Conservation (phyloP, 83 land plant genomes). For the Picea abies region DNA sequence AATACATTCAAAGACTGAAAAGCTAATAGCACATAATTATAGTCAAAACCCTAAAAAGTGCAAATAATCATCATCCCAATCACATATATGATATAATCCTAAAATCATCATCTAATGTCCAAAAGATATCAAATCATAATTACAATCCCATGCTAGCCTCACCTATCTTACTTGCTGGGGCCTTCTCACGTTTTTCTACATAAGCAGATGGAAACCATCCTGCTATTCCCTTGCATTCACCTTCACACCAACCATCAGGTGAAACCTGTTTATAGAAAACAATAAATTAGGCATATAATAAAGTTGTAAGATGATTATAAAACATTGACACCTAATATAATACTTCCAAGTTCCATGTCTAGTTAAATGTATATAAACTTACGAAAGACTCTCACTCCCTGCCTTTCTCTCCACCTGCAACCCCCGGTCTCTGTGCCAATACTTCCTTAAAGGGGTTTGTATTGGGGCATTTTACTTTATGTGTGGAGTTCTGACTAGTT, state of each 20-base stretch:
- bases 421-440: not conserved
- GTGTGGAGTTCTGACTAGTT: not conserved
- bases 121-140: not conserved
- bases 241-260: slow-evolving; percentile 25
- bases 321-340: not conserved
- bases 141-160: slow-evolving; percentile 16
- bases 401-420: not conserved
- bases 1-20: not conserved
- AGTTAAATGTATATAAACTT: not conserved
- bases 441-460: not conserved
- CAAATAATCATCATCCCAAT: not conserved
- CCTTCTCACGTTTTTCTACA: slow-evolving; percentile 26
- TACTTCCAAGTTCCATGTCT: not conserved
- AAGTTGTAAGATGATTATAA: not conserved
- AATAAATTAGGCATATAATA: not conserved
- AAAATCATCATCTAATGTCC: not conserved
- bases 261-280: slow-evolving; percentile 22
- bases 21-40: not conserved
- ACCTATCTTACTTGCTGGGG: slow-evolving; percentile 26
- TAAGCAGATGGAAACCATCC: slow-evolving; percentile 35
- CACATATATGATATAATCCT: not conserved
- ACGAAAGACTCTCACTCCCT: not conserved
- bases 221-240: slow-evolving; percentile 27
- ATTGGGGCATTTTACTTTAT: not conserved
- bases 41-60: not conserved